Base-by-base conservation (phyloP, 176 grass and related monocot genomes). In the Eragrostis nindensis region DNA sequence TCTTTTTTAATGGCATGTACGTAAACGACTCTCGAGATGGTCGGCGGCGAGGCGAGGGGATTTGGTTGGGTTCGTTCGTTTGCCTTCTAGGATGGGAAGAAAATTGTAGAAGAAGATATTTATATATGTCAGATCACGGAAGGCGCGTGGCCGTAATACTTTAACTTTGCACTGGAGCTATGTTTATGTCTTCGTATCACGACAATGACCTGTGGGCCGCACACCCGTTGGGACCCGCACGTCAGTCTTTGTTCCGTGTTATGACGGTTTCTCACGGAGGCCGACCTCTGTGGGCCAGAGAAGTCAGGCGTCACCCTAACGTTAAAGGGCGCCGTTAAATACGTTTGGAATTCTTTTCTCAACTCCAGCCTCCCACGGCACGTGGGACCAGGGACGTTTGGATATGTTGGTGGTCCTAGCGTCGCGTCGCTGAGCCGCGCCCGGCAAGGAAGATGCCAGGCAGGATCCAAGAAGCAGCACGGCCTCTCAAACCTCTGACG, bases 121-220 rank as follows among this genome's bases (percentile, higher is more conserved):
- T 74, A 49, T 43, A 41, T 42, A 26, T 49, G 25, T 65, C 5
- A 68, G 81, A 80, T 70, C 82, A 80, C 54, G 69, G 24, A 68
- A 71, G 82, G 62, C 87, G 82, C 38, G 46, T 81, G 68, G 52
- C 38, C 43, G 16, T 32, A 69, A 69, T 27, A 48, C 60, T 62
- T 62, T 84, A 15, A 55, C 6, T 21, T 54, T 54, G 18, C 17
- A 18, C 50, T 54, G 50, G 0, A 21, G 50, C 17, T 19, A 21
- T 54, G 3, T 54, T n/a, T 8, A n/a, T 54, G 7, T 54, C 32
- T 36, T 36, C 32, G 1, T 36, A 36, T 36, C 32, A 36, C 4
- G 32, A 36, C 32, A 2, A 36, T 36, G 32, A 36, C 32, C 32
- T 36, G 32, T 36, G 32, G 32, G 32, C 32, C 1, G 4, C 32